Base-by-base conservation (phyloP, 2,329 filamentous ascomycete genomes). In the Phaeosphaeria sp. region DNA sequence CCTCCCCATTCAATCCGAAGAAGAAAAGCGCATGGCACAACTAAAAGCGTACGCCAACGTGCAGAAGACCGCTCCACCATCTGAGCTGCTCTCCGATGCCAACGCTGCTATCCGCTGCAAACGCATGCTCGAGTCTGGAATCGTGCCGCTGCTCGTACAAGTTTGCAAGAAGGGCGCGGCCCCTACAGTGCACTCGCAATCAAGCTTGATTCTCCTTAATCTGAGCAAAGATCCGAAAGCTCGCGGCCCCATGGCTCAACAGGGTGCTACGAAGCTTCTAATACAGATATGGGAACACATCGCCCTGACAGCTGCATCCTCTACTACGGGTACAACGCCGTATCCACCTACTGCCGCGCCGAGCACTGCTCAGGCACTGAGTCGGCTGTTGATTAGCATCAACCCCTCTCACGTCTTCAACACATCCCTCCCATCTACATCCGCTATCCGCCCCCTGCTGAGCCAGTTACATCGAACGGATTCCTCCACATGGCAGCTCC, bases 41-140 rank as follows among this genome's bases (percentile, higher is more conserved):
- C 85, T 99, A 45, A 97, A 96, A 80, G 92, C 93, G 2, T 99
- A 98, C 69, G 95, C 95, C 15, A 92, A 96, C 72, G 91, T 92
- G 0, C 88, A 89, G 5, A 93, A 92, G 69, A 77, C 80, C 1
- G 74, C 82, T 0, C 80, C 83, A 2, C 81, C 85, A 0, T 87
- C 93, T 71, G 86, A 87, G 7, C 81, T 96, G 0, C 89, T 95
- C 56, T 87, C 93, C 59, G 89, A 96, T 56, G 83, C 89, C 2
- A 87, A 91, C 64, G 93, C 96, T 33, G 83, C 86, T 17, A 84
- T 85, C 59, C 88, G 95, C 22, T 97, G 94, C 76, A 87, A 86
- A 72, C 85, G 84, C 11, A 84, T 97, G 13, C 91, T 98, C 57
- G 88, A 94, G 27, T 89, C 90, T 0, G 91, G 90, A 8, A 79